Base-by-base conservation (phyloP, 805 yeast genomes). In the Candida railenensis region DNA sequence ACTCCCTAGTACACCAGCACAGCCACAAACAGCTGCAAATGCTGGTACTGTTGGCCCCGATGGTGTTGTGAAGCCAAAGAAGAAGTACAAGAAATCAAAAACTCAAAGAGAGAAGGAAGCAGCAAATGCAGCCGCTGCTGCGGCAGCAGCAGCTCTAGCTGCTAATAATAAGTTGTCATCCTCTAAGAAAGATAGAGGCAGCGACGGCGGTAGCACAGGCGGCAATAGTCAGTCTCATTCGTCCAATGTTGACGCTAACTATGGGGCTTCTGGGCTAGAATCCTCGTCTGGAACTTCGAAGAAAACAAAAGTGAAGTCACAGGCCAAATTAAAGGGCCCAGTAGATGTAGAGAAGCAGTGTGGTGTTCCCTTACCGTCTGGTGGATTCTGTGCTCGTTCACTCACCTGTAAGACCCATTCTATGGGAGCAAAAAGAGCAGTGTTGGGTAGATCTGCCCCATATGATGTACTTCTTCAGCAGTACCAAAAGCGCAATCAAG, bases 351-450 rank as follows among this genome's bases (percentile, higher is more conserved):
- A 90, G 59, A 81, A 81, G 53, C 98, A 94, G 67, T 94, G 99
- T 74, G 99, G 99, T 65, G 98, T 94, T 11, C 87, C 89, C 4
- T 70, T 94, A 49, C 90, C 96, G 0, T 87, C 85, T 53, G 98
- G 97, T n/a, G 96, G 95, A 0, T 85, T 83, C 55, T 94, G 99
- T 74, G 97, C 97, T 3, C 77, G 99, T 43, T 90, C 97, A 0
- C 73, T 94, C 49, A 94, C 99, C 0, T 94, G 99, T 76, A 94
- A 94, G 62, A 90, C 97, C 0, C 99, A 94, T 66, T 89, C 98
- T 1, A 91, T 94, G 97, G 97, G 97, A 30, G 96, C 97, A 22
- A 94, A 94, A 59, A 80, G 99, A 56, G 91, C 96, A 0, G 99
- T 94, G 18, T 83, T 81, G 15, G 99, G 99, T 9, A 78, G 99